These are phyloP conservation scores for Wickerhamomyces chambardii DNA, from an alignment of 805 yeast genomes.

Conservation along the genomic window DNA sequence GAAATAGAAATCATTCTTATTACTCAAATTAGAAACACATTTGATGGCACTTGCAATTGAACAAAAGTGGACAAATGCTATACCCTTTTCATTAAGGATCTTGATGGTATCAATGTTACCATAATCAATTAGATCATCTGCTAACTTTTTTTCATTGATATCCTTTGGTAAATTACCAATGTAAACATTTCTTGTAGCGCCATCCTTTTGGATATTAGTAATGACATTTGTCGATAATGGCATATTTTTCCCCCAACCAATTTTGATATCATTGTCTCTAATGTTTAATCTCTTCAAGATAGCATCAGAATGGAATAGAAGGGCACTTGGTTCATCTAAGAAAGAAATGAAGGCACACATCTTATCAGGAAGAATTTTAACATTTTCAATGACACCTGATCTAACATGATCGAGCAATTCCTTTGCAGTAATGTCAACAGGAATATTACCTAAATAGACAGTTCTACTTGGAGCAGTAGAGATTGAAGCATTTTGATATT, in stretches of 20 bases:
- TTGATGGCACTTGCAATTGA: slow-evolving; percentile 80
- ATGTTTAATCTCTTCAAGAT: slow-evolving; percentile 75
- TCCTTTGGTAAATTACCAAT: slow-evolving; percentile 70
- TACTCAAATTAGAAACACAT: slow-evolving; percentile 70
- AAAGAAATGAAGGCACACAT: slow-evolving; percentile 89
- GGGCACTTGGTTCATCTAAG: slow-evolving; percentile 80
- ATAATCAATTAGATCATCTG: slow-evolving; percentile 56
- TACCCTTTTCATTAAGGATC: slow-evolving; percentile 69
- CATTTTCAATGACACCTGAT: slow-evolving; percentile 80
- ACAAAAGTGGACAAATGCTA: slow-evolving; percentile 86
- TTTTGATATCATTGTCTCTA: slow-evolving; percentile 70
- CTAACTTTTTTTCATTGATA: slow-evolving; percentile 56
- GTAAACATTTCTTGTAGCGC: slow-evolving; percentile 92
- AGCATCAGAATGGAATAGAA: slow-evolving; percentile 90
- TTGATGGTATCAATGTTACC: slow-evolving; percentile 86
- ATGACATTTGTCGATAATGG: slow-evolving; percentile 68
- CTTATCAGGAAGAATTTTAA: slow-evolving; percentile 71
- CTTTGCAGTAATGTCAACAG: slow-evolving; percentile 69
- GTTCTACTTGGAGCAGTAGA: slow-evolving; percentile 65
- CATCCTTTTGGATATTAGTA: slow-evolving; percentile 70
- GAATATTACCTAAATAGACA: slow-evolving; percentile 84
- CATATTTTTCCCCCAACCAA: slow-evolving; percentile 90
- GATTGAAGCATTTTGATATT: not conserved
- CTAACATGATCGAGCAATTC: slow-evolving; percentile 86
- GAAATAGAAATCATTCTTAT: slow-evolving; percentile 53